Percentiles rank a stretch among this genome's conserved stretches.
Conservation (phyloP, 2,329 filamentous ascomycete species). For the Tolypocladium paradoxum region DNA sequence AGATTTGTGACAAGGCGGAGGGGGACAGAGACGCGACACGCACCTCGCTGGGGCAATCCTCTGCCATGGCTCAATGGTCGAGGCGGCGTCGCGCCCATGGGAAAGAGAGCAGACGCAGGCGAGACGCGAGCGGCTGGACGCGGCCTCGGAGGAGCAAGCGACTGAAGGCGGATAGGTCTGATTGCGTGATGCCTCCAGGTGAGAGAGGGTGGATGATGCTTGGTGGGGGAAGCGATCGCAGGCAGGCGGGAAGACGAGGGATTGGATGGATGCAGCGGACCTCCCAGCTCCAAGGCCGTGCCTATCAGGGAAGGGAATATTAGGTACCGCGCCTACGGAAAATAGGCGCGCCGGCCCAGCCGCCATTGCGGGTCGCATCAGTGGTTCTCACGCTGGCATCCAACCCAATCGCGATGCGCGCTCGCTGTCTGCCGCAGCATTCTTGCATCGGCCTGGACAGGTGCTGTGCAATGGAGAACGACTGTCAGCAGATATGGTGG, state of each 20-base stretch:
- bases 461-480: neutral
- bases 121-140: neutral
- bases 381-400: no score
- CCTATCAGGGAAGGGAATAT: no score
- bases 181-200: neutral
- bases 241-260: neutral
- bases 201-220: neutral
- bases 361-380: neutral
- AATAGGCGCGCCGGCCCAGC: neutral
- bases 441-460: neutral
- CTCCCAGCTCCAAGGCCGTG: no score
- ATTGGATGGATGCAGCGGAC: neutral
- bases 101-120: constrained; percentile 9
- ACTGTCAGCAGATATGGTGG: neutral
- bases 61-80: constrained; percentile 37
- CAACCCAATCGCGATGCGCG: no score
- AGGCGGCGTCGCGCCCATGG: constrained; percentile 33
- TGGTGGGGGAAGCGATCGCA: neutral
- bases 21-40: constrained; percentile 15
- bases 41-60: constrained; percentile 32
- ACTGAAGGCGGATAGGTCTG: neutral
- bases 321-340: no score
- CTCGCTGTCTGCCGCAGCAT: neutral
- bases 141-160: neutral
- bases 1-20: neutral